Conservation (phyloP, 1,284 basidiomycete genomes). For the Pyrrhoderma lamaoense region DNA sequence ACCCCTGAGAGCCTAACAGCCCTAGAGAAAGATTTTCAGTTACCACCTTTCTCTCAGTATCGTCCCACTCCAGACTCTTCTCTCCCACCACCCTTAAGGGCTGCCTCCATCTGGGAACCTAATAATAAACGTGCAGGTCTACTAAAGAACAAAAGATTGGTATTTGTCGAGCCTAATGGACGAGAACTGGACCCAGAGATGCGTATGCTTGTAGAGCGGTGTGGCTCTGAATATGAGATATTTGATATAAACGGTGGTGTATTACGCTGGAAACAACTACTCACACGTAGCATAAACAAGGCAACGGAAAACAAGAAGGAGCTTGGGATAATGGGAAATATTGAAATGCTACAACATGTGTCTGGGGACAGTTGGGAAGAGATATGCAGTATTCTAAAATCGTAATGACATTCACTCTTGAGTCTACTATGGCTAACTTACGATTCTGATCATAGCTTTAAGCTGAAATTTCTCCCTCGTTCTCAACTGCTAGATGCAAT, state of each 20-base stretch:
- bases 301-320: slow-evolving; percentile 38
- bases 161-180: slow-evolving; percentile 50
- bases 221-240: slow-evolving; percentile 50
- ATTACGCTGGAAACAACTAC: slow-evolving; percentile 40
- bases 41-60: slow-evolving; percentile 46
- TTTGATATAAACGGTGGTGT: slow-evolving; percentile 45
- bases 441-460: slow-evolving; percentile 22
- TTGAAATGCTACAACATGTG: slow-evolving; percentile 37
- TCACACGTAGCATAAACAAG: slow-evolving; percentile 40
- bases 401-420: slow-evolving; percentile 32
- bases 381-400: slow-evolving; percentile 40
- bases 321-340: slow-evolving; percentile 47
- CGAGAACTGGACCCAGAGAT: slow-evolving; percentile 41
- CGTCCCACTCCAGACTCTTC: slow-evolving; percentile 47
- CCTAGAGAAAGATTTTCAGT: slow-evolving; percentile 42
- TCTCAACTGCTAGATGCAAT: slow-evolving; percentile 28
- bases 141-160: slow-evolving; percentile 44
- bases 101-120: slow-evolving; percentile 52
- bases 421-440: slow-evolving; percentile 10
- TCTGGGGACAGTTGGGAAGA: slow-evolving; percentile 44
- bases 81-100: slow-evolving; percentile 41
- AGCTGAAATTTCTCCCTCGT: slow-evolving; percentile 24
- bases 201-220: slow-evolving; percentile 45
- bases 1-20: slow-evolving; percentile 21
- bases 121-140: slow-evolving; percentile 52